Percentiles rank a stretch among this genome's conserved stretches.
phyloP scores from a whole-genome alignment of 352 stramenopile species.

The Globisporangium middletonii region DNA sequence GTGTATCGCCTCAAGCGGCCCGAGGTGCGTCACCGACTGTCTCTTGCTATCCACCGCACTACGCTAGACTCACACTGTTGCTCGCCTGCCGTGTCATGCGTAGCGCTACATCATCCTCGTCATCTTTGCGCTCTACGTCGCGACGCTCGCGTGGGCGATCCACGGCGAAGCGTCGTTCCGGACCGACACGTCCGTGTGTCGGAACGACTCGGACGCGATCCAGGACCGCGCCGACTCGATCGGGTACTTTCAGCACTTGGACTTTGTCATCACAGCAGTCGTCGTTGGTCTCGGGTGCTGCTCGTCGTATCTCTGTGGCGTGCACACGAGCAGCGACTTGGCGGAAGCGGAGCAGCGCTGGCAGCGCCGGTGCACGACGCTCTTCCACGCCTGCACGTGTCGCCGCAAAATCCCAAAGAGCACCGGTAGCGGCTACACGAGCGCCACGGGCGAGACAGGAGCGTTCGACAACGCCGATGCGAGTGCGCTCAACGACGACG shows the following conservation, averaged over 20 bases:
- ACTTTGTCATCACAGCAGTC: constrained; percentile 52
- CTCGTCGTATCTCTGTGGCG: constrained; percentile 62
- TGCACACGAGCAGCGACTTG: constrained; percentile 48
- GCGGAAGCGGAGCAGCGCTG: constrained; percentile 55
- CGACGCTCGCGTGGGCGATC: constrained; percentile 45
- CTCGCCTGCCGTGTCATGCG: too few relatives aligned
- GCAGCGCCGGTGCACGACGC: constrained; percentile 55
- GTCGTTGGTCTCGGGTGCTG: constrained; percentile 32
- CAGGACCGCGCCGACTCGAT: constrained; percentile 56
- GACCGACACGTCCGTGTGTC: constrained; percentile 40
- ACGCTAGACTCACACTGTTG: too few relatives aligned
- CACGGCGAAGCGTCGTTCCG: constrained; percentile 53
- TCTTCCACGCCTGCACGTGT: constrained; percentile 58
- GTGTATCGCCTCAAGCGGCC: constrained; percentile 52
- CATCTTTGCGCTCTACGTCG: constrained; percentile 53
- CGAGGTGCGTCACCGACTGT: constrained; percentile 21
- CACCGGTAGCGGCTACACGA: constrained; percentile 13
- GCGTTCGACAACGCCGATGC: background rate
- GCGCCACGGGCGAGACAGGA: constrained; percentile 1
- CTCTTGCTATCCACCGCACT: too few relatives aligned
- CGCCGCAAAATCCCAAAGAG: constrained; percentile 2
- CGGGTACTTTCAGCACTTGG: constrained; percentile 60
- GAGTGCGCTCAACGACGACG: constrained; percentile 26
- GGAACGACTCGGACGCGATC: constrained; percentile 42
- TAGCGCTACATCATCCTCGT: constrained; percentile 33